phyloP scores from a whole-genome alignment of 805 yeast species.

The Candida arabinofermentans region DNA sequence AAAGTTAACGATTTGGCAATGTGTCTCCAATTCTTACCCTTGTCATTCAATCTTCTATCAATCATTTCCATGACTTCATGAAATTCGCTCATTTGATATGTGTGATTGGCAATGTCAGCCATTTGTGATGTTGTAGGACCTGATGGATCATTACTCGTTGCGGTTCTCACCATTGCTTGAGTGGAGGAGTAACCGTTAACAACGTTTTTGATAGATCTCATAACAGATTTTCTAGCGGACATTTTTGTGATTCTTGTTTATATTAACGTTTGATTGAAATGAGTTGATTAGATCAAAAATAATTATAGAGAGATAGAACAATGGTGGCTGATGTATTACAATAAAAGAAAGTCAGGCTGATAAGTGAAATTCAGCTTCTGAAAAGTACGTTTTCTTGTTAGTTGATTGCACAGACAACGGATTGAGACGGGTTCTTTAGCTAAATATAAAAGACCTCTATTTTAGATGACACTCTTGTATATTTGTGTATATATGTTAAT shows the following conservation, averaged over 20 bases:
- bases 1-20: conserved; percentile 87
- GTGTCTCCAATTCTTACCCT: conserved; percentile 97
- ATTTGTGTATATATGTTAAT: too few relatives aligned
- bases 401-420: too few relatives aligned
- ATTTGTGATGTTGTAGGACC: conserved; percentile 80
- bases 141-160: conserved; percentile 82
- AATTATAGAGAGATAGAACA: too few relatives aligned
- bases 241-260: conserved; percentile 30
- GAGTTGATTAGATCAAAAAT: too few relatives aligned
- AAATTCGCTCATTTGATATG: conserved; percentile 69
- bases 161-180: conserved; percentile 85
- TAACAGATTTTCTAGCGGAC: conserved; percentile 61
- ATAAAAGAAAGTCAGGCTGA: too few relatives aligned
- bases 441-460: too few relatives aligned
- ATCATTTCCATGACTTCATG: conserved; percentile 91
- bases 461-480: too few relatives aligned
- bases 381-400: too few relatives aligned
- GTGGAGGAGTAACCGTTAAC: conserved; percentile 84
- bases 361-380: too few relatives aligned
- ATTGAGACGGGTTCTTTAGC: too few relatives aligned
- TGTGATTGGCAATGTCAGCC: conserved; percentile 77
- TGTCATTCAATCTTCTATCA: conserved; percentile 87
- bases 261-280: neutral
- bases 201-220: conserved; percentile 83
- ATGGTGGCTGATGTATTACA: too few relatives aligned